A percentile compares a stretch with the other conserved stretches of the same genome.
Evolutionary conservation across 305 asterid genomes (phyloP).

Genomic region (Plantago coronopus): DNA sequence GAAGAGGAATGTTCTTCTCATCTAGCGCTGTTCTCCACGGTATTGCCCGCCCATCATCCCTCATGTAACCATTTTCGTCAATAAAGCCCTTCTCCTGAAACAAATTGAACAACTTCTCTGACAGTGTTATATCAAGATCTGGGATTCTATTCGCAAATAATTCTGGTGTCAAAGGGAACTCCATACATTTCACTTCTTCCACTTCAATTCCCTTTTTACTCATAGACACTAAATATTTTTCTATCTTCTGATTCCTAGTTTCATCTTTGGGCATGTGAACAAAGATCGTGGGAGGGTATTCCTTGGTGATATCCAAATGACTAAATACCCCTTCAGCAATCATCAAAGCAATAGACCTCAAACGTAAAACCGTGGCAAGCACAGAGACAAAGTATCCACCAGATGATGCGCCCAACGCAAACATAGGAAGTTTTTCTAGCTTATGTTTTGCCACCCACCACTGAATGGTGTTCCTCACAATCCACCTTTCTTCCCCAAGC

Average conservation of each 20-base stretch:
- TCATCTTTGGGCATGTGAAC: constrained; percentile 98
- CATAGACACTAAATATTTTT: constrained; percentile 46
- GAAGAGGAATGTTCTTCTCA: constrained; percentile 51
- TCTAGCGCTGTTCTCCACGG: constrained; percentile 64
- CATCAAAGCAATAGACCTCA: constrained; percentile 60
- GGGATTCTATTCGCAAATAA: constrained; percentile 64
- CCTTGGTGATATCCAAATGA: constrained; percentile 41
- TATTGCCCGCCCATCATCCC: constrained; percentile 72
- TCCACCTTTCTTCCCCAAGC: constrained; percentile 52
- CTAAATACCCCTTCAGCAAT: constrained; percentile 81
- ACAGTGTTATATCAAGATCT: constrained; percentile 45
- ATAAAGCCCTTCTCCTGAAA: constrained; percentile 62
- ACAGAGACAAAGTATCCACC: constrained; percentile 89
- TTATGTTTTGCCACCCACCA: constrained; percentile 60
- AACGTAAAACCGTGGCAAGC: constrained; percentile 51
- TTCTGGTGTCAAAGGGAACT: constrained; percentile 60
- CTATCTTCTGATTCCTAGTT: constrained; percentile 51
- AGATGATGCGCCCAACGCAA: constrained; percentile 89
- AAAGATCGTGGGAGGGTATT: constrained; percentile 77
- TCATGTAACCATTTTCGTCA: constrained; percentile 74
- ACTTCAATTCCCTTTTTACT: constrained; percentile 59
- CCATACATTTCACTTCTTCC: constrained; percentile 66
- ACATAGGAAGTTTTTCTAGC: constrained; percentile 58
- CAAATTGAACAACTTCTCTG: constrained; percentile 43
- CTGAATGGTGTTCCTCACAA: constrained; percentile 52